A percentile compares a stretch with the other conserved stretches of the same genome.
phyloP scores from a whole-genome alignment of 2,329 filamentous ascomycete genomes.

The Aspergillus brunneoviolaceus region DNA sequence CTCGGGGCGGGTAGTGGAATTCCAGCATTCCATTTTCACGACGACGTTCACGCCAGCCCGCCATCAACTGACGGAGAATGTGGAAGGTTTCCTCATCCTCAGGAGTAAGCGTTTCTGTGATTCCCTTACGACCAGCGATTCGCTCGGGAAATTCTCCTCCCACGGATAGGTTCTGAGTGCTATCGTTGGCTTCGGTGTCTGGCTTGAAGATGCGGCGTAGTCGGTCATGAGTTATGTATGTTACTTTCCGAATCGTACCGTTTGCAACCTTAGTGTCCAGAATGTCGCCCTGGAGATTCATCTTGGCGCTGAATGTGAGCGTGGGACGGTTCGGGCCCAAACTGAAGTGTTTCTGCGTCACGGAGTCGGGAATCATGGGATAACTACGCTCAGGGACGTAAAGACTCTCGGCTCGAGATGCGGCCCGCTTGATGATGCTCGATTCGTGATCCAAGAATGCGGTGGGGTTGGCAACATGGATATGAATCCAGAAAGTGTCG shows the following conservation, averaged over 20 bases:
- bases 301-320: conserved; percentile 60
- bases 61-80: conserved; percentile 40
- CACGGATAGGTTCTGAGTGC: conserved; percentile 27
- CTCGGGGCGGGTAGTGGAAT: conserved; percentile 21
- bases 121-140: conserved; percentile 15
- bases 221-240: conserved; percentile 51
- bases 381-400: conserved; percentile 56
- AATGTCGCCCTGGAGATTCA: conserved; percentile 53
- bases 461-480: conserved; percentile 65
- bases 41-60: conserved; percentile 37
- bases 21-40: conserved; percentile 43
- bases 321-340: conserved; percentile 54
- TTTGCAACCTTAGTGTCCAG: conserved; percentile 55
- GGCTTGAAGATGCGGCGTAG: conserved; percentile 41
- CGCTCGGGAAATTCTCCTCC: conserved; percentile 31
- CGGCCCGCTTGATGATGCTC: conserved; percentile 55
- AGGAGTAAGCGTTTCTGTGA: conserved; percentile 30
- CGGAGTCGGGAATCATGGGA: conserved; percentile 55
- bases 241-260: conserved; percentile 56
- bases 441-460: conserved; percentile 58
- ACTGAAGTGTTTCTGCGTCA: conserved; percentile 55
- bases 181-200: conserved; percentile 13
- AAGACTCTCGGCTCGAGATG: conserved; percentile 54
- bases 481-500: conserved; percentile 57
- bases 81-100: conserved; percentile 38